Percentiles rank a stretch among this genome's conserved stretches.
Evolutionary conservation across 805 yeast genomes (phyloP).

Genomic region (Candida taoyuanica): DNA sequence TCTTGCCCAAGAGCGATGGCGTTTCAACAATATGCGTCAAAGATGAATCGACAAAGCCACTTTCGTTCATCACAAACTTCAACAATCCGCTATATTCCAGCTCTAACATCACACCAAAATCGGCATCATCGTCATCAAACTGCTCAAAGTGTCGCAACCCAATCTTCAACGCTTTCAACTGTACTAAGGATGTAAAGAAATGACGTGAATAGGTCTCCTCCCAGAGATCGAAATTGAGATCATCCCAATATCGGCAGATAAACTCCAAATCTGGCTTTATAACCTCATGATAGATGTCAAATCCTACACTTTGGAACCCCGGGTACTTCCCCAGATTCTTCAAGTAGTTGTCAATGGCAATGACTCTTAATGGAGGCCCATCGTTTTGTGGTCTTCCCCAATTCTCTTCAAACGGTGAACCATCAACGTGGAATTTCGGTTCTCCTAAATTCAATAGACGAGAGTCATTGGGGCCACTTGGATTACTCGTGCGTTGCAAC

Average conservation of each 20-base stretch:
- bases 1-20: constrained; percentile 41
- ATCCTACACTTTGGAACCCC: constrained; percentile 25
- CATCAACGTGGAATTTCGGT: constrained; percentile 76
- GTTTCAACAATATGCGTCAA: constrained; percentile 66
- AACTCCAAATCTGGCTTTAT: constrained; percentile 69
- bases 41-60: constrained; percentile 33
- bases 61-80: constrained; percentile 26
- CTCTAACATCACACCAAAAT: constrained; percentile 21
- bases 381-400: constrained; percentile 98
- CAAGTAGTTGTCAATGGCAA: constrained; percentile 57
- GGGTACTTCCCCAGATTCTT: constrained; percentile 34
- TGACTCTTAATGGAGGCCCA: constrained; percentile 83
- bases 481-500: constrained; percentile 65
- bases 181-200: constrained; percentile 74
- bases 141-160: constrained; percentile 42
- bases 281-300: constrained; percentile 42
- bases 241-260: constrained; percentile 55
- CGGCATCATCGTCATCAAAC: constrained; percentile 29
- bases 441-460: constrained; percentile 70
- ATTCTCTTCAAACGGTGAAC: constrained; percentile 50
- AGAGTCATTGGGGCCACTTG: constrained; percentile 54
- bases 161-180: constrained; percentile 59
- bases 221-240: constrained; percentile 83
- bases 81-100: constrained; percentile 21
- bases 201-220: constrained; percentile 78